Base-by-base conservation (phyloP, 768 basidiomycete genomes). In the Rhodotorula sphaerocarpa region DNA sequence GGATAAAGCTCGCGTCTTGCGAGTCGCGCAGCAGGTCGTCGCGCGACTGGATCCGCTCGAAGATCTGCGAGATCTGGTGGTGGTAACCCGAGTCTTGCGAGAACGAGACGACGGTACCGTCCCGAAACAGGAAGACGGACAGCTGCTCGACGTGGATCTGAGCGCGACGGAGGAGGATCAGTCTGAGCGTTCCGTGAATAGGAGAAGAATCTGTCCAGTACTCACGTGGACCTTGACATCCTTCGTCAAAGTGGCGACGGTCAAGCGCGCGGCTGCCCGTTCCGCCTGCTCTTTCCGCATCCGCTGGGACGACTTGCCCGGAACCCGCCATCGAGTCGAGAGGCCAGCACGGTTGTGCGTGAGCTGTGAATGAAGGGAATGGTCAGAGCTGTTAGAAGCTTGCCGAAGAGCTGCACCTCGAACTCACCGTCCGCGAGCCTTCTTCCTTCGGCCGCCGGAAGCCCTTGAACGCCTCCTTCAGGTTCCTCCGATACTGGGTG, bases 91-190 rank as follows among this genome's bases (percentile, higher is more conserved):
- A 10, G 53, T 65, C 57, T 30, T 65, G 63, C 16, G 53, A 44
- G 28, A 65, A 50, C 3, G 50, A 45, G 27, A 34, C 43, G 39
- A 67, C 73, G 75, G 55, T 70, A 80, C 85, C 85, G 71, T 86
- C 81, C 61, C 82, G 78, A 66, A 83, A 78, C 11, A 87, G 77
- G 76, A 86, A 86, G 60, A 87, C 80, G 70, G 79, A 85, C 76
- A 87, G 78, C 5, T 86, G 83, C 39, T 80, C 76, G 44, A 84
- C 77, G 59, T 80, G 79, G 27, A 87, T 61, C 63, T 59, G 52
- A 28, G 39, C 0, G 30, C 6, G 23, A n/a, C n/a, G 1, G 23
- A 10, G 3, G 47, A 23, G 1, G n/a, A 21, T 48, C 33, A 7
- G 23, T 39, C 39, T 18, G 11, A 39, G n/a, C n/a, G n/a, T 28